phyloP scores from a whole-genome alignment of 306 rosid species.

The Cicer chorassanicum region DNA sequence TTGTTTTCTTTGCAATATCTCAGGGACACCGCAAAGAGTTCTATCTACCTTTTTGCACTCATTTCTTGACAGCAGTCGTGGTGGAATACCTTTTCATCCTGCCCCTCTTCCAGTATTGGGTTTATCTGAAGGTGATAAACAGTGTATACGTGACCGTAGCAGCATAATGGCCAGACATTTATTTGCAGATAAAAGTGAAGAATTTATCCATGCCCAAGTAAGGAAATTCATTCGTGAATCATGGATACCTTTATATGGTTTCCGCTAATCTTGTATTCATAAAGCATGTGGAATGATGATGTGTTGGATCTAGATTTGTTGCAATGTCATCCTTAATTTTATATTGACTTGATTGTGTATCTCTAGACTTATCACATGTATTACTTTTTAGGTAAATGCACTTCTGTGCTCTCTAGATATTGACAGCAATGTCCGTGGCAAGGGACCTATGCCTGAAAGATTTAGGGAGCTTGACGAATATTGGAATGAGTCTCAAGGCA shows the following conservation, averaged over 20 bases:
- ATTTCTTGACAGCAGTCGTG: constrained; percentile 88
- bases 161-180: constrained; percentile 99
- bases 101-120: constrained; percentile 84
- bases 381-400: constrained; percentile 81
- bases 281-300: constrained; percentile 5
- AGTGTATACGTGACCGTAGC: constrained; percentile 92
- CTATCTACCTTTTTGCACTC: constrained; percentile 89
- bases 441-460: constrained; percentile 70
- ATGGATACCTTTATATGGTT: constrained; percentile 20
- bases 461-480: constrained; percentile 79
- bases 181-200: constrained; percentile 93
- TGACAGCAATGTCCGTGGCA: constrained; percentile 60
- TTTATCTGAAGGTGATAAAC: constrained; percentile 92
- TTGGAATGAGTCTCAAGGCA: constrained; percentile 97
- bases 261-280: constrained; percentile 5
- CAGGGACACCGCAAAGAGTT: constrained; percentile 97
- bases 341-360: constrained; percentile 32
- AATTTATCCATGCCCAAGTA: constrained; percentile 91
- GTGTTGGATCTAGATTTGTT: neutral
- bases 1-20: constrained; percentile 41
- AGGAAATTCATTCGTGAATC: constrained; percentile 29
- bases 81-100: constrained; percentile 88
- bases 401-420: constrained; percentile 86
- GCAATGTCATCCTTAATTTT: constrained; percentile 3
- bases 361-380: constrained; percentile 38